Conservation (phyloP, 2,329 filamentous ascomycete genomes). For the Bipolaris zeicola region DNA sequence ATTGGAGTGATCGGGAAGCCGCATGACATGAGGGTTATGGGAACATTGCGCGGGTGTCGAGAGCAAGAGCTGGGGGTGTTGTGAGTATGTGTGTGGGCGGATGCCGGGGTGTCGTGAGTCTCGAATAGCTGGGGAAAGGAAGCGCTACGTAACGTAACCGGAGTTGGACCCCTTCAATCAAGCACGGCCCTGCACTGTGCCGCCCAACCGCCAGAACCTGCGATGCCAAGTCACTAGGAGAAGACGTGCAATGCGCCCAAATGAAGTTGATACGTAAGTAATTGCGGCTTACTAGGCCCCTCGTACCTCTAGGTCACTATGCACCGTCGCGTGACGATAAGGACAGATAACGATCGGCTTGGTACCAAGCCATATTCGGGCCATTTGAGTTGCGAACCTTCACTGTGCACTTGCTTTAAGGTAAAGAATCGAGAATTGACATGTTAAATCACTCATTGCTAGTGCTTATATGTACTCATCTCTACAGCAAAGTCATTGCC, state of each 20-base stretch:
- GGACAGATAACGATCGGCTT: conserved; percentile 30
- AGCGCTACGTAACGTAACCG: conserved; percentile 27
- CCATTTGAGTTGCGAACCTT: neutral
- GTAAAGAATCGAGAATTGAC: neutral
- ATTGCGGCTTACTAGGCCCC: conserved; percentile 1
- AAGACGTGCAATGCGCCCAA: conserved; percentile 10
- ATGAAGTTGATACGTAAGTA: conserved; percentile 15
- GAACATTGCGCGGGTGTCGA: conserved; percentile 27
- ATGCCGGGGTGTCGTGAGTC: conserved; percentile 15
- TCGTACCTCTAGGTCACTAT: conserved; percentile 1
- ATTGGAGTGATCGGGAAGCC: conserved; percentile 30
- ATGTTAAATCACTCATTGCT: neutral
- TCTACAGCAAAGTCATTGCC: neutral
- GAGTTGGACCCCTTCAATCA: conserved; percentile 17
- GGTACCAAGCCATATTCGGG: neutral
- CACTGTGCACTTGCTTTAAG: neutral
- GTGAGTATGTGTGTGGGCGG: conserved; percentile 16
- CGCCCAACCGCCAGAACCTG: conserved; percentile 10
- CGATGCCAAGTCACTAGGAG: conserved; percentile 17
- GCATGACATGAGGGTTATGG: conserved; percentile 43
- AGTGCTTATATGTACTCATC: neutral
- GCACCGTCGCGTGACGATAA: conserved; percentile 20
- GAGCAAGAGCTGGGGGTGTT: conserved; percentile 10
- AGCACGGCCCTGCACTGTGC: conserved; percentile 24
- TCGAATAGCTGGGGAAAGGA: conserved; percentile 23